Base-by-base conservation (phyloP, 352 stramenopile species). In the Blastocystis sp. region DNA sequence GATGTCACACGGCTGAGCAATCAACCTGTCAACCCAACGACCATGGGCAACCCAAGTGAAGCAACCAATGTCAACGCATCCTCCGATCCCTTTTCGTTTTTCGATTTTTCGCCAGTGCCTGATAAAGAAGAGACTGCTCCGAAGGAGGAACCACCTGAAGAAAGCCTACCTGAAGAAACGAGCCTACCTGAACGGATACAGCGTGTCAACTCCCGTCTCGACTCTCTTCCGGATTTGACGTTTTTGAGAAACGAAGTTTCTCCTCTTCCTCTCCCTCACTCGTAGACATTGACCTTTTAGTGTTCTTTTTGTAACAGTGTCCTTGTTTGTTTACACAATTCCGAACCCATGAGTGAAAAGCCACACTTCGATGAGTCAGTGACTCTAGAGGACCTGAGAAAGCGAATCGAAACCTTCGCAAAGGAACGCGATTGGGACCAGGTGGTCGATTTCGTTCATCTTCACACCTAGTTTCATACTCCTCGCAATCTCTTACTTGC, bases 401-500 rank as follows among this genome's bases (percentile, higher is more conserved):
- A 78, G 27, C 11, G 24, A 21, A 77, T 87, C 4, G 51, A 88
- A 56, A 40, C 21, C 11, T 95, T 95, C 88, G 89, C 90, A 1
- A 49, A 84, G 32, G 90, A 92, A 34, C 71, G 92, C 29, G 75
- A 92, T 32, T 95, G 91, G 91, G 84, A 88, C 51, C 77, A 89
- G 34, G 75, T 85, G 29, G 16, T 16, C 21, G 9, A n/a, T 4
- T 59, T 75, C 7, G 2, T 54, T 6, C 16, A n/a, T 69, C 32
- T 1, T 57, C 1, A 32, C 16, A 21, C 40, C 21, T 85, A 85
- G 56, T 94, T 91, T 79, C 92, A 95, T 87, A 92, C 89, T 34
- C 92, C 94, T 57, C 91, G 94, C 2, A 98, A 97, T 88, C 88
- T 98, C 48, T 63, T 96, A 38, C 87, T 98, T 51, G 95, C 94